Percentiles rank a stretch among this genome's conserved stretches.
These are phyloP conservation scores for Nematodospora valgi DNA, from an alignment of 805 yeast species.

Conservation along the genomic window DNA sequence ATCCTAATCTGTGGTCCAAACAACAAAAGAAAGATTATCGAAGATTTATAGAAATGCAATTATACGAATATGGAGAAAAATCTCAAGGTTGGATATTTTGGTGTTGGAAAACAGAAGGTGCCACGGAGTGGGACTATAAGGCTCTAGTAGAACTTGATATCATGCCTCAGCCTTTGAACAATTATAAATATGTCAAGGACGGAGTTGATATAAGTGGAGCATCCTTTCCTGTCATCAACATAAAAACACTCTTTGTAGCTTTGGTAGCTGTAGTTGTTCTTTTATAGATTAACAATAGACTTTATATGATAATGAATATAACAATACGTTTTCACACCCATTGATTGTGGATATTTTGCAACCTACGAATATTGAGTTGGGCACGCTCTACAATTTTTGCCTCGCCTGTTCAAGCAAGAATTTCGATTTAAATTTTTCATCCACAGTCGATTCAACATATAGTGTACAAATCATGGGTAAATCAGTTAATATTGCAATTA, in stretches of 20 bases:
- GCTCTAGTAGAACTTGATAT: conserved; percentile 46
- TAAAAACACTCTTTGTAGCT: no score
- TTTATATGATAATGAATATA: no score
- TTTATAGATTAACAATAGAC: no score
- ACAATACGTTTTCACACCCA: no score
- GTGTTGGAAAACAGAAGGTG: conserved; percentile 66
- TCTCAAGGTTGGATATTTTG: conserved; percentile 66
- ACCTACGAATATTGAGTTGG: no score
- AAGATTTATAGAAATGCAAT: conserved; percentile 57
- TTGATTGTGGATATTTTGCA: no score
- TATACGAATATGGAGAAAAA: conserved; percentile 45
- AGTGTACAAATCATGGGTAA: conserved; percentile 21
- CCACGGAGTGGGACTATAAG: conserved; percentile 65
- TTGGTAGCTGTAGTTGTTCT: no score
- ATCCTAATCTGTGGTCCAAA: conserved; percentile 39
- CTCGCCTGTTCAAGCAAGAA: no score
- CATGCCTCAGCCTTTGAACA: conserved; percentile 59
- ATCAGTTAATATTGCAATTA: conserved; percentile 44
- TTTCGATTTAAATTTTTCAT: no score
- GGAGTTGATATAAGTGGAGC: conserved; percentile 24
- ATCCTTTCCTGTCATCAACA: no score
- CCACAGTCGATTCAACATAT: no score
- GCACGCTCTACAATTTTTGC: no score
- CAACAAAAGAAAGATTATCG: conserved; percentile 44
- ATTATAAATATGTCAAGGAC: conserved; percentile 27